phyloP scores from a whole-genome alignment of 2,329 filamentous ascomycete species.

The Colletotrichum sp. region DNA sequence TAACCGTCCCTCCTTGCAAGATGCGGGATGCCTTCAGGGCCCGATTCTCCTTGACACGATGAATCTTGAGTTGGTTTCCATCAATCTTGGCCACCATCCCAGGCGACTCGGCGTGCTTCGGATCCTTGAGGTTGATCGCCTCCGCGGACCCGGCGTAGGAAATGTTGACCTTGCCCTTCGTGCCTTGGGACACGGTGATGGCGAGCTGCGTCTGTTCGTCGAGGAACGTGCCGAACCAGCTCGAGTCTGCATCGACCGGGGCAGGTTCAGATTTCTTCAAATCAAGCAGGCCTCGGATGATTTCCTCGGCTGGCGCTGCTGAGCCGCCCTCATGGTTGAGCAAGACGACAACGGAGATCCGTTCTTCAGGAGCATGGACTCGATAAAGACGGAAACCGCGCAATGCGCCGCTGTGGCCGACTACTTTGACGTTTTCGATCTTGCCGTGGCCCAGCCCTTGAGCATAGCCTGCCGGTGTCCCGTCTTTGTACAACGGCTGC shows the following conservation, averaged over 20 bases:
- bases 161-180: conserved; percentile 30
- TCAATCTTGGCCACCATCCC: conserved; percentile 32
- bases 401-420: conserved; percentile 46
- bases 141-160: conserved; percentile 31
- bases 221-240: conserved; percentile 42
- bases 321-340: conserved; percentile 42
- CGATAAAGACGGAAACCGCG: conserved; percentile 43
- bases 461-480: conserved; percentile 37
- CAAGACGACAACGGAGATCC: conserved; percentile 42
- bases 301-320: conserved; percentile 27
- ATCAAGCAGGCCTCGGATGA: conserved; percentile 35
- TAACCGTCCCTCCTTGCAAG: neutral
- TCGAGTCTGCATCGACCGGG: conserved; percentile 9
- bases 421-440: conserved; percentile 28
- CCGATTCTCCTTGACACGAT: conserved; percentile 27
- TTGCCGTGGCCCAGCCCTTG: conserved; percentile 36
- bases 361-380: conserved; percentile 35
- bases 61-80: conserved; percentile 31
- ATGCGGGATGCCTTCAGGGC: neutral
- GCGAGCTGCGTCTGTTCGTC: conserved; percentile 38
- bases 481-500: conserved; percentile 30
- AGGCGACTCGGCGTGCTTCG: conserved; percentile 24
- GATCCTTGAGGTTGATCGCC: conserved; percentile 25
- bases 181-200: conserved; percentile 30
- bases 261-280: conserved; percentile 22